phyloP scores from a whole-genome alignment of 169 alveolate species.

The Plasmodium vinckei region DNA sequence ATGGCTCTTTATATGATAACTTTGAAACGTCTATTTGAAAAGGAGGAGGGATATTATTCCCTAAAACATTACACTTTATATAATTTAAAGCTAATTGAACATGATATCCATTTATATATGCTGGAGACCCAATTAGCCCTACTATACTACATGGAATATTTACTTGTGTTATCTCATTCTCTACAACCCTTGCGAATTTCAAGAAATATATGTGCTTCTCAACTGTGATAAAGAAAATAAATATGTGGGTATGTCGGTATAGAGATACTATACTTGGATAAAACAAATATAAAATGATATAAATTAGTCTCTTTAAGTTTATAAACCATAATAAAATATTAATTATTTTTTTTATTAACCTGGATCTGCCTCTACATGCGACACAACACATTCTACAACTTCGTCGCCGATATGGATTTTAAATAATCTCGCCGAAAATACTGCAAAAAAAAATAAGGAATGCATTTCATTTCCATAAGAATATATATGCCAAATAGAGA shows the following conservation, averaged over 20 bases:
- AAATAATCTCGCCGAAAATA: slow-evolving; percentile 87
- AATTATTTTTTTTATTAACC: slow-evolving; percentile 22
- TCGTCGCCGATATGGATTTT: slow-evolving; percentile 76
- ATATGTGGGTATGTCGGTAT: background rate
- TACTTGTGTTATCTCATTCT: slow-evolving; percentile 84
- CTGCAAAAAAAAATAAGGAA: slow-evolving; percentile 13
- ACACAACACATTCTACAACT: slow-evolving; percentile 83
- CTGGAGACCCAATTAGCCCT: slow-evolving; percentile 91
- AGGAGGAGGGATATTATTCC: slow-evolving; percentile 88
- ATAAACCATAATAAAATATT: background rate
- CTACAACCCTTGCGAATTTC: slow-evolving; percentile 85
- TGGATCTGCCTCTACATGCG: slow-evolving; percentile 87
- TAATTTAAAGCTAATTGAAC: slow-evolving; percentile 88
- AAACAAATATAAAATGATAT: background rate
- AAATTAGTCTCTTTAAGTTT: no score
- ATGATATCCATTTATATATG: slow-evolving; percentile 89
- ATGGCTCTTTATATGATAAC: slow-evolving; percentile 86
- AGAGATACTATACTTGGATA: background rate
- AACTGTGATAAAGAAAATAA: slow-evolving; percentile 17
- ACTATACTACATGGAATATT: slow-evolving; percentile 86
- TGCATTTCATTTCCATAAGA: background rate
- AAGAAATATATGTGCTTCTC: slow-evolving; percentile 86
- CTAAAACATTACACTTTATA: slow-evolving; percentile 88
- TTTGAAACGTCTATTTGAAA: slow-evolving; percentile 88
- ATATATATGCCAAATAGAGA: background rate